Evolutionary conservation across 2,329 filamentous ascomycete species (phyloP).

Genomic region (Aspergillus caelatus): DNA sequence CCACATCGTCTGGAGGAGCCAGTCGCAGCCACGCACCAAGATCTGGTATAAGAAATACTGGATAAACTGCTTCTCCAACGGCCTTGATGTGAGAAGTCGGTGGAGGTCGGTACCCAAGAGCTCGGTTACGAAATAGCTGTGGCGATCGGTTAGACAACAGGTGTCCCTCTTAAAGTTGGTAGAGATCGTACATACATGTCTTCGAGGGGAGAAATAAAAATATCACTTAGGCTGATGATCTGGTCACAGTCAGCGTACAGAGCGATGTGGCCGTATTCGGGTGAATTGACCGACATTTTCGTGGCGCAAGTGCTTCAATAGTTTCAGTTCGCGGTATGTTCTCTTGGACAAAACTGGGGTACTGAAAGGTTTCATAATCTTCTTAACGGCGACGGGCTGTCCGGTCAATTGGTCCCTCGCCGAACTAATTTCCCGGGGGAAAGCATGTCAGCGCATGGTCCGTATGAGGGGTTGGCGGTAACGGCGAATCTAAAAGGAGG

Average conservation of each 20-base stretch:
- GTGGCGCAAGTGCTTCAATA: slow-evolving; percentile 93
- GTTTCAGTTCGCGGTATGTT: slow-evolving; percentile 95
- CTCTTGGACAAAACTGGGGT: slow-evolving; percentile 97
- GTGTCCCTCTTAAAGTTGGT: not conserved
- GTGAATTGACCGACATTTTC: slow-evolving; percentile 72
- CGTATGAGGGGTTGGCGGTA: slow-evolving; percentile 1
- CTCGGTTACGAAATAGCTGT: slow-evolving; percentile 96
- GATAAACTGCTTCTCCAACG: slow-evolving; percentile 98
- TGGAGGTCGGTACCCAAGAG: slow-evolving; percentile 95
- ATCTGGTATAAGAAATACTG: slow-evolving; percentile 99
- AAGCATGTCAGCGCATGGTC: slow-evolving; percentile 17
- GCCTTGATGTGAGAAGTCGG: slow-evolving; percentile 88
- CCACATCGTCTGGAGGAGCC: not conserved
- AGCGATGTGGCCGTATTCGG: not conserved
- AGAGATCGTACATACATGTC: slow-evolving; percentile 71
- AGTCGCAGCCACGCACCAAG: slow-evolving; percentile 65
- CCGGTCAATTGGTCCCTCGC: slow-evolving; percentile 96
- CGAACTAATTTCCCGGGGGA: slow-evolving; percentile 62
- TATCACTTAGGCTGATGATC: slow-evolving; percentile 98
- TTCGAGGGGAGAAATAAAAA: slow-evolving; percentile 98
- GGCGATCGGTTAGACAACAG: slow-evolving; percentile 15
- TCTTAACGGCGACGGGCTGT: slow-evolving; percentile 97
- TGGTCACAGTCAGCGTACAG: slow-evolving; percentile 39
- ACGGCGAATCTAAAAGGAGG: slow-evolving; percentile 16
- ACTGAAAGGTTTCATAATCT: slow-evolving; percentile 99